Evolutionary conservation across 78 protist genomes (phyloP), one percentile per base, ranked within the genome.

Genomic region (Dictyostelium intermedium): DNA sequence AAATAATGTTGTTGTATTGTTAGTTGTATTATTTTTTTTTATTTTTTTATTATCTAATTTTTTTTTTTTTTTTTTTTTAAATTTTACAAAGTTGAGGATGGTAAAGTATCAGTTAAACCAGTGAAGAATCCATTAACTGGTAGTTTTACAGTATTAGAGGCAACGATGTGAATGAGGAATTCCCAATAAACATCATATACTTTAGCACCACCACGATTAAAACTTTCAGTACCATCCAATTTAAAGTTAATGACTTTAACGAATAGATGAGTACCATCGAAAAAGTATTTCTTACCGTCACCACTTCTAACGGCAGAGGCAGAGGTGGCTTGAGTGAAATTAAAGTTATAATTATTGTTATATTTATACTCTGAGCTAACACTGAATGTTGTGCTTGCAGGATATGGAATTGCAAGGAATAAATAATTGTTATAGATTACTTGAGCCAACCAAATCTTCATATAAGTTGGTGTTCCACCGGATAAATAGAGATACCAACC

Each of bases 401-500:
- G 92, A 25, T 86, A 86, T 1, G 84, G 37, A n/a, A 86, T 56
- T 5, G 92, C 92, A 11, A 86, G 16, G 16, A 85, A 56, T 13
- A 85, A 14, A 39, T 74, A 86, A 18, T 73, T 13, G 13, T 74
- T 74, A 25, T 77, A 86, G 7, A 82, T 23, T 11, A 86, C 39
- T 47, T 76, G 92, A 3, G 34, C 13, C 3, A 86, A 32, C 27
- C 43, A 72, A 72, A 72, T 72, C 13, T 27, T 27, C 79, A 72
- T 72, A 14, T 32, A 47, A 0, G 92, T n/a, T 23, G 92, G 92
- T 10, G 92, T 53, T 1, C 84, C 83, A 30, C 30, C 41, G 27
- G 30, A 25, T 20, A 74, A 23, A 37, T 76, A 76, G 23, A 86
- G 18, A 45, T 86, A 86, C 92, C 92, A 86, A 13, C 92, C 92